Evolutionary conservation across 495 filamentous ascomycete species (phyloP), one percentile per base, ranked within the genome.

Genomic region (Umbilicaria muhlenbergii): DNA sequence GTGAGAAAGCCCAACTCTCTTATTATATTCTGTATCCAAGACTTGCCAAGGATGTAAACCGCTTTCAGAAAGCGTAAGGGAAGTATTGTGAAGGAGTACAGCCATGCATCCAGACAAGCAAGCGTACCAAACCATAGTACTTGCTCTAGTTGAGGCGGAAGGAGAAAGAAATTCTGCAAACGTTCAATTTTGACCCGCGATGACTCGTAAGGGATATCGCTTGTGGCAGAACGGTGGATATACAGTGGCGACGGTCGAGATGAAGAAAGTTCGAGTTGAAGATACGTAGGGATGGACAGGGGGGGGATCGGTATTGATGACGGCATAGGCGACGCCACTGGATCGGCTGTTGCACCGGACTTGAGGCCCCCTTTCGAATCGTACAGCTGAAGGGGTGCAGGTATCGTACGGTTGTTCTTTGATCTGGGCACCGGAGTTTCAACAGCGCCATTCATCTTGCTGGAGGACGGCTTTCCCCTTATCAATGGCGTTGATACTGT

Each of bases 71-170:
- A 96, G 0, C 91, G 75, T 42, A 99, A 69, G 11, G 91, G 91
- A 6, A 96, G 64, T 28, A 99, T 87, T 0, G 92, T 99, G 47
- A 96, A 93, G 0, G 86, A 86, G 60, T 92, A 87, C 4, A 96
- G 70, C 91, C 89, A 99, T n/a, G 87, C 80, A 64, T 99, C 91
- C 28, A 96, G 66, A 59, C 91, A 96, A 24, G 89, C 85, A 17
- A 95, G 55, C 10, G 81, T 75, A 6, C 91, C 91, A 64, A 99
- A 96, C 51, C 74, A 76, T 15, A 99, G 69, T 1, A 86, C 74
- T 43, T 80, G 74, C 61, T 99, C 91, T n/a, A 99, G 65, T 41
- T 77, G 79, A 7, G 73, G 75, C 7, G 89, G 86, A 5, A 96
- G 66, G 15, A 85, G 61, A 7, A 96, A 63, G 58, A 94, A 89